Conservation (phyloP, 768 basidiomycete species). For the Trametes elegans region DNA sequence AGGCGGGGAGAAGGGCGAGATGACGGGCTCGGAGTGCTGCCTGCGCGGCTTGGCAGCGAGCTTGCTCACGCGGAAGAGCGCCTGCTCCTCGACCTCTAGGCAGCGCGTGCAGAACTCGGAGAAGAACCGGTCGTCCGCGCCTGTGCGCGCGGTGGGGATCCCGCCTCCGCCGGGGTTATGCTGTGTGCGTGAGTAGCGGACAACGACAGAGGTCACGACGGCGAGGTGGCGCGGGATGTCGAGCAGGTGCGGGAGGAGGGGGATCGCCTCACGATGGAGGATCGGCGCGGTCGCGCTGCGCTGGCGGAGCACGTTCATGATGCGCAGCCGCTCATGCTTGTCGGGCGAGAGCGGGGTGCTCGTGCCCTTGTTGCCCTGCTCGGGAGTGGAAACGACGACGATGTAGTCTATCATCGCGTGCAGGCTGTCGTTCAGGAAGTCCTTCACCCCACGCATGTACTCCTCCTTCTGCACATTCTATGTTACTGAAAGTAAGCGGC, state of each 20-base stretch:
- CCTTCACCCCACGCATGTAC: constrained; percentile 77
- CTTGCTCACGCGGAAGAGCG: constrained; percentile 63
- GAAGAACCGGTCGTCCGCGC: constrained; percentile 37
- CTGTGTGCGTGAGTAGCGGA: constrained; percentile 53
- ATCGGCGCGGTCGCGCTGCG: constrained; percentile 53
- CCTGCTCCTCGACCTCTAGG: constrained; percentile 68
- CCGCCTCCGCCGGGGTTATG: constrained; percentile 12
- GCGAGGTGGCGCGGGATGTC: constrained; percentile 81
- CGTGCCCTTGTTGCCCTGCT: constrained; percentile 17
- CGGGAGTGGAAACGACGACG: constrained; percentile 62
- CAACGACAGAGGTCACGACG: constrained; percentile 71
- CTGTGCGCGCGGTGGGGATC: neutral
- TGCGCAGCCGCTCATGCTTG: constrained; percentile 46
- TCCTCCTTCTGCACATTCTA: constrained; percentile 72
- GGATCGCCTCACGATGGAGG: constrained; percentile 68
- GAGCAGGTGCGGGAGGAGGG: constrained; percentile 67
- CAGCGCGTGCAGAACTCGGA: constrained; percentile 60
- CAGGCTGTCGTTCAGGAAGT: constrained; percentile 63
- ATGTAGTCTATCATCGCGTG: constrained; percentile 81
- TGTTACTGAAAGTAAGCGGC: neutral
- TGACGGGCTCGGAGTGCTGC: constrained; percentile 15
- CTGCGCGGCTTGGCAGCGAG: constrained; percentile 36
- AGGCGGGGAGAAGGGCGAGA: constrained; percentile 14
- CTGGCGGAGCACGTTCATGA: constrained; percentile 52
- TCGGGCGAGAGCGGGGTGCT: constrained; percentile 25